Percentiles rank a stretch among this genome's conserved stretches.
Evolutionary conservation across 2,329 filamentous ascomycete species (phyloP).

Genomic region (Pseudovirgaria hyperparasitica): DNA sequence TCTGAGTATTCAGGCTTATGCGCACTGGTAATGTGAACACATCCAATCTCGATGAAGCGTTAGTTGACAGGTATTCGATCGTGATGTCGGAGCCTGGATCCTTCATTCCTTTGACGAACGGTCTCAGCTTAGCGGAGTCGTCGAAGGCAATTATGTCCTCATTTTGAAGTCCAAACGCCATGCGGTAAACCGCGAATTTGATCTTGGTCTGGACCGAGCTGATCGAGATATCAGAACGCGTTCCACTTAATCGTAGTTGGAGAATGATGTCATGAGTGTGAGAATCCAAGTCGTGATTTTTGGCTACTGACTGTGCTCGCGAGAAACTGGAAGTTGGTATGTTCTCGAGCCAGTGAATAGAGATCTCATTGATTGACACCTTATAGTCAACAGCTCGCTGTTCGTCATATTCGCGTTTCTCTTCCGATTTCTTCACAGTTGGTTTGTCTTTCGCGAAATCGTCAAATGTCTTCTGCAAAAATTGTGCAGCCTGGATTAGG

Average conservation of each 20-base stretch:
- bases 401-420: not conserved
- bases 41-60: constrained; percentile 12
- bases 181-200: no score
- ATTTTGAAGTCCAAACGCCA: constrained; percentile 34
- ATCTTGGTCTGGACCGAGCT: no score
- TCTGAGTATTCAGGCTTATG: constrained; percentile 63
- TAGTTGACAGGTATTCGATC: constrained; percentile 1
- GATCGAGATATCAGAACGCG: no score
- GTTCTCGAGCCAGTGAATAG: not conserved
- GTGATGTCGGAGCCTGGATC: constrained; percentile 26
- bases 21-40: constrained; percentile 56
- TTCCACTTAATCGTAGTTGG: no score
- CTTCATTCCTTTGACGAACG: no score
- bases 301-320: no score
- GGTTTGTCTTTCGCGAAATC: no score
- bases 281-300: no score
- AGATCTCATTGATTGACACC: not conserved
- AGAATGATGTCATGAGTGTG: no score
- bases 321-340: no score
- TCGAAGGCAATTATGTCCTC: constrained; percentile 41
- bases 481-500: not conserved
- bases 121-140: constrained; percentile 31
- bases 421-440: not conserved
- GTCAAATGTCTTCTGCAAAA: no score
- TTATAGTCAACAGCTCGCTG: no score